Evolutionary conservation across 495 filamentous ascomycete genomes (phyloP).

Genomic region (Aspergillus baeticus): DNA sequence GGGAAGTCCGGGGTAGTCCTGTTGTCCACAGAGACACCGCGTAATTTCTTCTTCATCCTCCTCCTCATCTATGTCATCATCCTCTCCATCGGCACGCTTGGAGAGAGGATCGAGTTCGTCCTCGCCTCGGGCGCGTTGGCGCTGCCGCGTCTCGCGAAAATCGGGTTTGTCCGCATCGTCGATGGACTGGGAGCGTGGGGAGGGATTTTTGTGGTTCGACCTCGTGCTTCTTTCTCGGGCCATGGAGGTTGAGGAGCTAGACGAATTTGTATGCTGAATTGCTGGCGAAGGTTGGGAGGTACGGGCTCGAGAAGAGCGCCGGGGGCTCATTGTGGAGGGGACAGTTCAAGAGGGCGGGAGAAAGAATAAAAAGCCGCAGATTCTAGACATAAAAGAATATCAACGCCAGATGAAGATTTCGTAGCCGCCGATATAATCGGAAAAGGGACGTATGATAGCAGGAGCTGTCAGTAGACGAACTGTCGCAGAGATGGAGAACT

Average conservation of each 20-base stretch:
- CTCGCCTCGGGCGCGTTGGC: slow-evolving; percentile 64
- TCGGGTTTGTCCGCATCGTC: slow-evolving; percentile 69
- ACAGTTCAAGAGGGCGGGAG: slow-evolving; percentile 8
- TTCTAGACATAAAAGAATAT: slow-evolving; percentile 4
- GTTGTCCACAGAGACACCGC: slow-evolving; percentile 89
- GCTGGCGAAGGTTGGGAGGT: slow-evolving; percentile 69
- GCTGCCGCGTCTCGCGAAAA: slow-evolving; percentile 67
- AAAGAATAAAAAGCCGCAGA: slow-evolving; percentile 10
- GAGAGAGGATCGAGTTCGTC: slow-evolving; percentile 56
- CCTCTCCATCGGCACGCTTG: slow-evolving; percentile 35
- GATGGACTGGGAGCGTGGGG: slow-evolving; percentile 78
- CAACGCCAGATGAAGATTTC: neutral
- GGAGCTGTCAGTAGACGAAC: slow-evolving; percentile 20
- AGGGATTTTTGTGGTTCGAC: slow-evolving; percentile 67
- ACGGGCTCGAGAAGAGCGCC: slow-evolving; percentile 90
- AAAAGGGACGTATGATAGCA: slow-evolving; percentile 3
- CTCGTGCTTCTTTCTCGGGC: slow-evolving; percentile 69
- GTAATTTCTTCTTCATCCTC: slow-evolving; percentile 84
- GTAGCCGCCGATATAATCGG: neutral
- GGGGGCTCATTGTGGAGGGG: slow-evolving; percentile 59
- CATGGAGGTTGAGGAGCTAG: slow-evolving; percentile 71
- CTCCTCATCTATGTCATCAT: slow-evolving; percentile 60
- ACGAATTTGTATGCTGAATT: slow-evolving; percentile 68
- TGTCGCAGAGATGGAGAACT: slow-evolving; percentile 31
- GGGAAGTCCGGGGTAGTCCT: slow-evolving; percentile 91